Base-by-base conservation (phyloP, 2,329 filamentous ascomycete species). In the Bipolaris zeicola region DNA sequence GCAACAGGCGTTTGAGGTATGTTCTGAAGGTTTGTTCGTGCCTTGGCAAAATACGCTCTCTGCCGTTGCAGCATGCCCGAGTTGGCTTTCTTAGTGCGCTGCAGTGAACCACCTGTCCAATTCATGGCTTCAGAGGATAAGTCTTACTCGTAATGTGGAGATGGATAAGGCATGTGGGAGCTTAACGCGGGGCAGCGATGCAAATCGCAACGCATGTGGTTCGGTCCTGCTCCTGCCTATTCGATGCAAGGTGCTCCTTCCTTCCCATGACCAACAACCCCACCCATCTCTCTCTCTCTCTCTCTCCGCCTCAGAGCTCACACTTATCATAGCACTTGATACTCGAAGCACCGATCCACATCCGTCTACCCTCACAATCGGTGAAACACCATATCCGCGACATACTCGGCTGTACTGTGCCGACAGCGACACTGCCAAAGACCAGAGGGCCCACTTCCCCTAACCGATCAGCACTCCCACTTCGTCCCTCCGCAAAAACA, bases 31-130 rank as follows among this genome's bases (percentile, higher is more conserved):
- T 68, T 65, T 6, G 67, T 67, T 26, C 78, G 75, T 16, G 68
- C 72, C 59, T 71, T 77, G 5, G 79, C 79, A 56, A 82, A 82
- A 61, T 81, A 76, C 16, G 77, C 76, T 63, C 76, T 81, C 62
- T 82, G 80, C 57, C 73, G 76, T 54, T 77, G 73, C 3, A 73
- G 31, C 14, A 71, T 62, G 14, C 73, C 67, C 52, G 74, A 75
- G 55, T 71, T 70, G 28, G 71, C 72, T 45, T 72, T 74, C 49
- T 70, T 76, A 26, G 68, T 73, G 47, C 76, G 72, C 57, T 76
- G 76, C 31, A 78, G 62, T 26, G 73, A 75, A 4, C 80, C 80
- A 26, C 80, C 80, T 0, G 78, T 82, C 80, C 80, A 82, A 52
- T 82, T 81, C 80, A 82, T 82, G 13, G 38, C 43, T 34, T 36